Base-by-base conservation (phyloP, 1,284 basidiomycete genomes). In the Fistulina hepatica region DNA sequence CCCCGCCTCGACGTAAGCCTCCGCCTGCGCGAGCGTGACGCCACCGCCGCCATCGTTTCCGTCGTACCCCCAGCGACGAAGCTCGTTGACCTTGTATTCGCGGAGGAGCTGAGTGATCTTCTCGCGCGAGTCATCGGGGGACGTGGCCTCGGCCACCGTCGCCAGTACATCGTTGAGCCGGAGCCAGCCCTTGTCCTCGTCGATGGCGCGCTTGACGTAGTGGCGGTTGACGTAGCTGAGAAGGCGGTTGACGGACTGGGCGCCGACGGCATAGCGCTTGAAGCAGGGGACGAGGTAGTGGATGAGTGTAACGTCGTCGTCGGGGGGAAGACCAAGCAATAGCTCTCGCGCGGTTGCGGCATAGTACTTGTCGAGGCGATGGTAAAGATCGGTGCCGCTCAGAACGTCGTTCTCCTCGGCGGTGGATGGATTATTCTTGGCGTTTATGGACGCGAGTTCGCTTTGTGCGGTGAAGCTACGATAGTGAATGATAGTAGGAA, bases 151-250 rank as follows among this genome's bases (percentile, higher is more conserved):
- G 36, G 72, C 68, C 35, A 78, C 68, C n/a, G 70, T 67, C 50
- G 77, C 70, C 40, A 81, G 56, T 6, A 80, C 67, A 52, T 83
- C 79, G 33, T 62, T 62, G 31, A 82, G 59, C 21, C 76, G 68
- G 32, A 84, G 63, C 81, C 81, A 84, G 23, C 81, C 80, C 44
- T 65, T 71, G 55, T 82, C 81, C 56, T 84, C 80, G 54, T 83
- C 80, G 6, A 78, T 63, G 31, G 76, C 76, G 17, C 78, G 74
- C 53, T 77, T 79, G 48, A 84, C 79, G 50, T 80, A 81, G 55
- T 83, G 80, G 16, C 81, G 70, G 55, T 84, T 83, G 37, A 84
- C 69, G 53, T 84, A 84, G 59, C 75, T 81, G 46, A 83, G 67
- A 20, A 84, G 69, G 46, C 81, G 71, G 53, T 76, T 69, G 43